These are phyloP conservation scores for Prunus yedoensis DNA, from an alignment of 331 rosid species.

Conservation along the genomic window DNA sequence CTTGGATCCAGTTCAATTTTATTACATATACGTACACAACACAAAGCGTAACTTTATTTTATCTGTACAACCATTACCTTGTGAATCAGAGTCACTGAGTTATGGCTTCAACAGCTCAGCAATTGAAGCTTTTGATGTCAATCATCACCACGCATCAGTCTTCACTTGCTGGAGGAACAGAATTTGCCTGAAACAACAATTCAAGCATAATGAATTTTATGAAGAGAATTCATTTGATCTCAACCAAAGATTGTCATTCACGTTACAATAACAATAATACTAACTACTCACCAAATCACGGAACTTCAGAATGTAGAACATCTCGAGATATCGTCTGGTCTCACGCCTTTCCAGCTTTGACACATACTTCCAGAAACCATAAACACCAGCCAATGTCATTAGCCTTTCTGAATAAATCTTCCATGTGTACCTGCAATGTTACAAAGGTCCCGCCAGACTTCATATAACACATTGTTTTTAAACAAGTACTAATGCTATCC, in stretches of 20 bases:
- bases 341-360: slow-evolving; percentile 83
- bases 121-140: slow-evolving; percentile 15
- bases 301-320: slow-evolving; percentile 88
- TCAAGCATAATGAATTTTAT: neutral
- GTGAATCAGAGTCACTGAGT: slow-evolving; percentile 10
- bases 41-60: slow-evolving; percentile 30
- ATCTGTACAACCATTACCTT: slow-evolving; percentile 17
- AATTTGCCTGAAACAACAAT: slow-evolving; percentile 57
- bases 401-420: slow-evolving; percentile 83
- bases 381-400: slow-evolving; percentile 84
- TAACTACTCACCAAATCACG: slow-evolving; percentile 69
- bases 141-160: no score
- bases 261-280: neutral
- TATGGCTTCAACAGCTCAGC: neutral
- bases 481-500: no score
- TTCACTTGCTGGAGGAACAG: slow-evolving; percentile 57
- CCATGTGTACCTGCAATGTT: slow-evolving; percentile 72
- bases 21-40: neutral
- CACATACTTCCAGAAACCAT: slow-evolving; percentile 83
- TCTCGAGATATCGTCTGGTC: slow-evolving; percentile 77
- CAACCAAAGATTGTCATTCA: neutral
- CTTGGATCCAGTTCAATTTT: neutral
- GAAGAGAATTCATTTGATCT: neutral
- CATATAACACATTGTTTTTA: neutral
- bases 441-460: slow-evolving; percentile 7